Evolutionary conservation across 768 basidiomycete genomes (phyloP), one percentile per base, ranked within the genome.

Genomic region (Boletus subcaerulescens): DNA sequence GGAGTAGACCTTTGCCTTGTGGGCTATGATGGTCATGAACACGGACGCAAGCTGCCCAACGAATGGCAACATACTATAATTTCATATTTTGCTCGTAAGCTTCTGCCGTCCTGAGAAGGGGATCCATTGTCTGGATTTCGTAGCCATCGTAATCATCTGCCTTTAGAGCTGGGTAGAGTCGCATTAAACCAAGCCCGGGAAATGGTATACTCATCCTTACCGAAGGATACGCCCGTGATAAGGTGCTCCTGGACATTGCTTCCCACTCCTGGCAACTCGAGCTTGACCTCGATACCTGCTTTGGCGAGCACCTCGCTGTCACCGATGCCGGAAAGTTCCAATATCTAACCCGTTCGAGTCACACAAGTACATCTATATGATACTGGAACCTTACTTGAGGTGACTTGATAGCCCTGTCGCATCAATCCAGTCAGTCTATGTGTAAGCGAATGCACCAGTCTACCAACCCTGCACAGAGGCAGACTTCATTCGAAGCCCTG

Each of bases 211-310:
- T n/a, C 10, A 24, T 29, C 18, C 42, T 36, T 15, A 52, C 50
- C 17, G 26, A 29, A 52, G 50, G 33, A 36, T 20, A 52, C 24
- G 20, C 6, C 11, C 5, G 49, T 4, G 8, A 42, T 7, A n/a
- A 42, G 2, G 31, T 52, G 50, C 35, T 52, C 50, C 24, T 52
- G 50, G n/a, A 52, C 50, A 15, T 52, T 45, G n/a, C 31, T 52
- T 52, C 50, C 50, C 29, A 52, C 50, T 3, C 50, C 50, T 2
- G 43, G 43, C 11, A 52, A n/a, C 10, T 45, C 43, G 43, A 36
- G 26, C 14, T 45, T 52, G 50, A 52, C 43, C 29, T 35, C 12
- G 29, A 52, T 44, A 29, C 24, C 24, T 10, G 43, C 50, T 45
- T 8, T 45, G 35, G 7, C 22, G 18, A 52, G 50, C 7, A 52